phyloP scores from a whole-genome alignment of 78 protist species.

The Planoprotostelium fungivorum region DNA sequence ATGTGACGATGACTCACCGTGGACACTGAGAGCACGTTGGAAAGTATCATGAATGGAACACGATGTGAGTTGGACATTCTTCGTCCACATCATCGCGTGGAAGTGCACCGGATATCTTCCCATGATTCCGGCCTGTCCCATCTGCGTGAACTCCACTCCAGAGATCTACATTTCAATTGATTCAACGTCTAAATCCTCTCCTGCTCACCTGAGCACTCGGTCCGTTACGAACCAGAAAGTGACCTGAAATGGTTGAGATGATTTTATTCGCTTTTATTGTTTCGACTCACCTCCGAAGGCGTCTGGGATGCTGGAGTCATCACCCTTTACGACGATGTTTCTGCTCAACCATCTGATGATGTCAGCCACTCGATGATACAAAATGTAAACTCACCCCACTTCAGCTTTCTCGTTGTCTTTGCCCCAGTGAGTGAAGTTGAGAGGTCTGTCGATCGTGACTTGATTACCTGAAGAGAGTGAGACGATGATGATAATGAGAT shows the following conservation, averaged over 20 bases:
- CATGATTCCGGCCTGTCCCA: neutral
- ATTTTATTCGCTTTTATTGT: too few relatives aligned
- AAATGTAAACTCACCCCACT: neutral
- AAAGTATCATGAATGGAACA: neutral
- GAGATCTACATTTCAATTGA: neutral
- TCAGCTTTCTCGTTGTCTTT: neutral
- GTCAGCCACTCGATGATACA: neutral
- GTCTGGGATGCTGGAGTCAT: neutral
- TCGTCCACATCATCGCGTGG: neutral
- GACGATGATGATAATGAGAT: neutral
- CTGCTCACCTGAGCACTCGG: neutral
- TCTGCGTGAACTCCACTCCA: neutral
- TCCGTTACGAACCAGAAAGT: neutral
- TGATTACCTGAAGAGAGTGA: neutral
- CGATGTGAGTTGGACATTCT: neutral
- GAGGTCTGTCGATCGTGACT: neutral
- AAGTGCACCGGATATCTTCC: neutral
- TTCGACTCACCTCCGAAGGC: neutral
- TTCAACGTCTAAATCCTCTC: too few relatives aligned
- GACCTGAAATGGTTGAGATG: too few relatives aligned
- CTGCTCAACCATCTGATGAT: neutral
- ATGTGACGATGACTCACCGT: neutral
- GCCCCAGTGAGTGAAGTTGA: neutral
- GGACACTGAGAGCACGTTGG: neutral
- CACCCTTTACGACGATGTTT: neutral